Evolutionary conservation across 257 asterid species (phyloP), one percentile per base, ranked within the genome.

Genomic region (Nyctanthes arbortristis): DNA sequence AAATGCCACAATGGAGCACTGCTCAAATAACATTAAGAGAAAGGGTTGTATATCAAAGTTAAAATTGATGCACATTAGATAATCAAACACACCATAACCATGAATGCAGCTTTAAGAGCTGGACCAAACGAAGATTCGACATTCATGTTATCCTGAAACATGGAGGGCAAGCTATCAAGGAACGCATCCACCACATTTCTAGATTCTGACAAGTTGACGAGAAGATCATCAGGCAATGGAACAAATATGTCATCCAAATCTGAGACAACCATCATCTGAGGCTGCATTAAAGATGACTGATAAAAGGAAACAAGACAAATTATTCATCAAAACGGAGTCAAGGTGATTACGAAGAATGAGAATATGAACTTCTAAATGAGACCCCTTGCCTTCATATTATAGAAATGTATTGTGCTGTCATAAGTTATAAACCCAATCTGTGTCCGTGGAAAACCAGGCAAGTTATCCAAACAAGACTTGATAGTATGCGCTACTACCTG

Each of bases 71-170:
- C 60, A 67, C 71, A 76, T 31, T 27, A 77, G 71, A 79, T 60
- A 59, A 61, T 45, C 27, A 33, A 72, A 73, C 97, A 22, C 81
- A 94, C 99, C 99, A 91, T 88, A 78, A 94, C 87, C 96, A 94
- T 84, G 77, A 84, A 87, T 66, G 97, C 92, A 35, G 96, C 89
- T 88, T 82, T 91, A 72, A 91, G 93, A 80, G 99, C 98, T 47
- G 99, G 97, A 72, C 99, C 99, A 82, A 94, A 94, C 71, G 99
- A 97, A 68, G 99, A 91, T 84, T 94, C 99, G 37, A 94, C 89
- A 82, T 89, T 91, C 82, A 82, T 60, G 75, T 85, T 94, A n/a
- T 83, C 93, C 80, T 84, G 92, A 82, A 94, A 94, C 97, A 91
- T 91, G 76, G 89, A 64, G 45, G 99, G 93, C 78, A 94, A 84